These are phyloP conservation scores for Aureobasidium sp. DNA, from an alignment of 2,329 filamentous ascomycete species.

Conservation along the genomic window DNA sequence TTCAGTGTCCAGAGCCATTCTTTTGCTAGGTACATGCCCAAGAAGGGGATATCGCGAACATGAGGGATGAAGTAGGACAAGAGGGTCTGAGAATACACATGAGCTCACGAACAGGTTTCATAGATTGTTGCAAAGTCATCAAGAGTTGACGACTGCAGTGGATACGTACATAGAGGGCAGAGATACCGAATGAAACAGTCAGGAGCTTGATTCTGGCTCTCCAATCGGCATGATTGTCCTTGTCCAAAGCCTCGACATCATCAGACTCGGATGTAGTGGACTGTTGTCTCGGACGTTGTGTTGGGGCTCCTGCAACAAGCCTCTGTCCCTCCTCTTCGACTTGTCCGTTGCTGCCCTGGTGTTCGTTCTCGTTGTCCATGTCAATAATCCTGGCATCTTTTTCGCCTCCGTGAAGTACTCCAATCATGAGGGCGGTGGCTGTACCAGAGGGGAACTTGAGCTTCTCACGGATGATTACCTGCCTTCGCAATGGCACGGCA, in stretches of 20 bases:
- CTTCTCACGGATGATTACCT: constrained; percentile 89
- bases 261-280: not conserved
- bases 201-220: constrained; percentile 53
- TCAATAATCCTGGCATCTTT: constrained; percentile 28
- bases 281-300: not conserved
- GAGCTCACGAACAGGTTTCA: not conserved
- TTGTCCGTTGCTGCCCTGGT: constrained; percentile 22
- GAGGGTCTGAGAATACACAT: constrained; percentile 53
- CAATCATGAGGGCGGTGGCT: constrained; percentile 88
- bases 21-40: constrained; percentile 64
- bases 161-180: constrained; percentile 42
- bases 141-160: not conserved
- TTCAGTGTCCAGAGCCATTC: constrained; percentile 95
- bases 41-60: constrained; percentile 76
- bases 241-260: constrained; percentile 25
- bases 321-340: constrained; percentile 15
- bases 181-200: constrained; percentile 51
- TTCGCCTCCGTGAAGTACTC: constrained; percentile 66
- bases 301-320: not conserved
- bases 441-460: constrained; percentile 93
- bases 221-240: constrained; percentile 46
- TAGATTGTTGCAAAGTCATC: not conserved
- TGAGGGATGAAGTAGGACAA: constrained; percentile 84
- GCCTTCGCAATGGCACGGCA: constrained; percentile 78
- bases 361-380: constrained; percentile 30